Evolutionary conservation across 345 rosid species (phyloP).

Genomic region (Rhodomyrtus tomentosa): DNA sequence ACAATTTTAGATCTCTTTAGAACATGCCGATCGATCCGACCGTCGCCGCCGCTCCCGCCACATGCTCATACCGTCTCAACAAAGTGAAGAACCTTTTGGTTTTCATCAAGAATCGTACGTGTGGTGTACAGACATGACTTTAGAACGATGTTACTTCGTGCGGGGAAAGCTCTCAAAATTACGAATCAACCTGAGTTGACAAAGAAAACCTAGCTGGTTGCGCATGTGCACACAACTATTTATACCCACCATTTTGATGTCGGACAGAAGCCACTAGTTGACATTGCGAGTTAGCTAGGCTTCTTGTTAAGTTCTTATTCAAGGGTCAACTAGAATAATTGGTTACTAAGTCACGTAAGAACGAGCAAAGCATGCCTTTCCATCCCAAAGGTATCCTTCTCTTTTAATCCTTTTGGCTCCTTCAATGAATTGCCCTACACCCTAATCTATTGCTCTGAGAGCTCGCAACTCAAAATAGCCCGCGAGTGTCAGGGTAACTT

Average conservation of each 20-base stretch:
- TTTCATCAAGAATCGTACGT: neutral
- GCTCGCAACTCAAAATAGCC: no score
- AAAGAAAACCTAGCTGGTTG: neutral
- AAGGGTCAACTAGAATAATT: neutral
- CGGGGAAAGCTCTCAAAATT: neutral
- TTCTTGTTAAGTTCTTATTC: neutral
- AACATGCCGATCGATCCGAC: fast-evolving
- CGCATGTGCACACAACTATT: neutral
- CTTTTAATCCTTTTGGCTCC: neutral
- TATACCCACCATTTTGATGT: neutral
- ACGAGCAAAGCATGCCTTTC: neutral
- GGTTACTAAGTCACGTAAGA: neutral
- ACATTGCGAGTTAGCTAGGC: neutral
- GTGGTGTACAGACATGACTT: neutral
- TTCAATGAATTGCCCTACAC: neutral
- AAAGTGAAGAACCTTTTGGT: neutral
- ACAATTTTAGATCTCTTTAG: neutral
- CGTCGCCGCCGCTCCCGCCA: neutral
- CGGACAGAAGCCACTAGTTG: neutral
- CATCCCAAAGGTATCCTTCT: neutral
- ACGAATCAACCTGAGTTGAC: neutral
- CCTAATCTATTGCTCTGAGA: no score
- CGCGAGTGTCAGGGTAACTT: no score
- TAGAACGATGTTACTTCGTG: neutral
- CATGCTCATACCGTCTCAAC: neutral